Evolutionary conservation across 2,329 filamentous ascomycete species (phyloP), one percentile per base, ranked within the genome.

Genomic region (Pseudogymnoascus sp.): DNA sequence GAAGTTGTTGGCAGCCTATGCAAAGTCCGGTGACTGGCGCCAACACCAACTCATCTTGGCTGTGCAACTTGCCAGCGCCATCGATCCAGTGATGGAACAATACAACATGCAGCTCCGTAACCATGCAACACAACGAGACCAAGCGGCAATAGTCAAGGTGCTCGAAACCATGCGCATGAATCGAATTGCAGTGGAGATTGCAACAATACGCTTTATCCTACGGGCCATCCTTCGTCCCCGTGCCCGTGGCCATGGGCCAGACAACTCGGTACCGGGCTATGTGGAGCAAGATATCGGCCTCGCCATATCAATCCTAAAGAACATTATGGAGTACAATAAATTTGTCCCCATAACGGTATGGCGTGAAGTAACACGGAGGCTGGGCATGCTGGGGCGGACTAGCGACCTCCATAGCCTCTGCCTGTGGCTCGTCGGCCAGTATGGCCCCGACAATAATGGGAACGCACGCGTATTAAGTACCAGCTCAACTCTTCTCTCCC

Each of bases 291-390:
- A 77, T 35, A 65, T 70, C 57, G 57, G 65, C 64, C 74, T 57
- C 60, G 66, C 25, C 71, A 82, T 67, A 72, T 81, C 54, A 73
- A 70, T 81, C 18, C 73, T 80, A 33, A 76, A 80, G 60, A 72
- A 73, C 54, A 73, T 81, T 41, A 74, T 83, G 58, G 71, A 76
- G 63, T 73, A 71, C 38, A 78, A 77, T 16, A 72, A 72, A 60
- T 65, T 72, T 61, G 73, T 82, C 22, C 73, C 73, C 20, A 71
- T 75, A 2, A 71, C 65, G 25, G 67, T 74, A 14, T 88, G 85
- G 86, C 71, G 74, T 54, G 83, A 87, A 67, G 74, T 86, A 8
- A 68, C 88, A 41, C 81, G 81, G 50, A 78, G 84, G 28, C 77
- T 83, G 50, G 86, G 85, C 3, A 86, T 84, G 81, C 70, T 74